phyloP scores from a whole-genome alignment of 1,284 basidiomycete species.

The Rhodofomes roseus region DNA sequence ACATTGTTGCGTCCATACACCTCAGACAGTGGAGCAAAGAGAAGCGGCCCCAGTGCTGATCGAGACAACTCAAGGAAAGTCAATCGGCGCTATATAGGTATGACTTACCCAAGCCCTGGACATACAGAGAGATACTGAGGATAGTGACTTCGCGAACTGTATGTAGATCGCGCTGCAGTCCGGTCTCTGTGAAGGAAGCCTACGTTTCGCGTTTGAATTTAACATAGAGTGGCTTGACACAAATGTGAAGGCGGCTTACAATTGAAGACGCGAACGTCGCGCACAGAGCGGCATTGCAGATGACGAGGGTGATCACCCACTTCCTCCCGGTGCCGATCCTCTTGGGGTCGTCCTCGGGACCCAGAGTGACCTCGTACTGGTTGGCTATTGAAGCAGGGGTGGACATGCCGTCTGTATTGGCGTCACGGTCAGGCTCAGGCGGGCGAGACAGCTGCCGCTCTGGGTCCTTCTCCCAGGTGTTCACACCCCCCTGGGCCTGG shows the following conservation, averaged over 20 bases:
- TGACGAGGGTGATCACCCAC: conserved; percentile 56
- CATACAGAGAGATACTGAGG: conserved; percentile 69
- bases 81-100: neutral
- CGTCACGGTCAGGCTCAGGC: neutral
- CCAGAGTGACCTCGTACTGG: conserved; percentile 33
- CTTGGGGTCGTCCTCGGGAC: conserved; percentile 51
- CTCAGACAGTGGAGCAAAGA: conserved; percentile 52
- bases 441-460: neutral
- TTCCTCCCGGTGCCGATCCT: conserved; percentile 41
- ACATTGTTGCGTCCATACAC: conserved; percentile 43
- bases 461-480: conserved; percentile 1
- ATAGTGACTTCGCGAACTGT: conserved; percentile 64
- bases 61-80: neutral
- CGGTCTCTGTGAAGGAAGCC: conserved; percentile 66
- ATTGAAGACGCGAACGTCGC: conserved; percentile 72
- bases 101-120: conserved; percentile 47
- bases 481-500: neutral
- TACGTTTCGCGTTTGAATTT: conserved; percentile 21
- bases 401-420: neutral
- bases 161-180: conserved; percentile 55
- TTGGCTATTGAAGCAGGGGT: neutral
- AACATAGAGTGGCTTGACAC: neutral
- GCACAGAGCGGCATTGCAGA: conserved; percentile 53
- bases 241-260: conserved; percentile 32
- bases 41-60: conserved; percentile 41